Base-by-base conservation (phyloP, 2,329 filamentous ascomycete species). In the Ilyonectria mors-panacis region DNA sequence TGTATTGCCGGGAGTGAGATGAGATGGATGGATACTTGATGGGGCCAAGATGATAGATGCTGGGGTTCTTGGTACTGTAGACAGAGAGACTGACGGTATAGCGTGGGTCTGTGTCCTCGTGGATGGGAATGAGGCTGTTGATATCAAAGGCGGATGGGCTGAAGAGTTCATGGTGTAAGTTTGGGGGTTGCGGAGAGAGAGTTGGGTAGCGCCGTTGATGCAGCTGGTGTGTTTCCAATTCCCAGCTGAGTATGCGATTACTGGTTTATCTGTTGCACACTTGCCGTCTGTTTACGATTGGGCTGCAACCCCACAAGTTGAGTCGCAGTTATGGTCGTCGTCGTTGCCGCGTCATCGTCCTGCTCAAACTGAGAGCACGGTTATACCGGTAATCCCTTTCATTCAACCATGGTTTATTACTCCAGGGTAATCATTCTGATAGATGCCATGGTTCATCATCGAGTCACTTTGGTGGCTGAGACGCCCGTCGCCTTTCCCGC, bases 281-380 rank as follows among this genome's bases (percentile, higher is more conserved):
- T n/a, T n/a, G n/a, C n/a, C n/a, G n/a, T n/a, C n/a, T n/a, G n/a
- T n/a, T n/a, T n/a, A n/a, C n/a, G n/a, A n/a, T n/a, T n/a, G n/a
- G n/a, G n/a, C n/a, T n/a, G n/a, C 55, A 60, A 67, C 67, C 67
- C 33, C 58, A 66, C 12, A 65, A 26, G 28, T 19, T 13, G 42
- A n/a, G 15, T 59, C 26, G 21, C 30, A 9, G 30, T 33, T 33
- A 33, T 33, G 9, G 12, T 33, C 30, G 12, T 9, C 30, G 3
- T 9, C 12, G 30, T 33, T 33, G 30, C 30, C 30, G 12, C 12
- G 30, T 33, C 30, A 33, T 33, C 30, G 8, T 33, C 12, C 12
- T 6, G 30, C 6, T 1, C 6, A 12, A 9, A 33, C 30, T 2
- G 30, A 9, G 30, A 33, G 9, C 30, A 33, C 30, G 30, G 30